Evolutionary conservation across 257 asterid genomes (phyloP).

Genomic region (Primulina huaijiensis): DNA sequence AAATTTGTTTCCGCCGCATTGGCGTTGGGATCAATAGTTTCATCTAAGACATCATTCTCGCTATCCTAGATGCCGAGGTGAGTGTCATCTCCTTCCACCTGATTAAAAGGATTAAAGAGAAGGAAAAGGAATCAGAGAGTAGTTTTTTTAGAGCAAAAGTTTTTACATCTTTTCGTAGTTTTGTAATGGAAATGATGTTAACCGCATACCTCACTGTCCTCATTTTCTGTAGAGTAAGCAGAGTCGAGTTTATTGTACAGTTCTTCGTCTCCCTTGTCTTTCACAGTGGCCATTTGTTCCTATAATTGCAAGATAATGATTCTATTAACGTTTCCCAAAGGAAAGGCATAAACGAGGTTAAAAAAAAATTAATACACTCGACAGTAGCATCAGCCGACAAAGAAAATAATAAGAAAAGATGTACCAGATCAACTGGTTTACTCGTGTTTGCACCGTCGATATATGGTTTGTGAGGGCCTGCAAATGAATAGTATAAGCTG

Average conservation of each 20-base stretch:
- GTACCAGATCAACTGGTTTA: slow-evolving; percentile 61
- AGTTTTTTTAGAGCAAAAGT: neutral
- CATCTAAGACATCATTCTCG: slow-evolving; percentile 32
- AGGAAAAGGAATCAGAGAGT: neutral
- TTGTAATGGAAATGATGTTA: neutral
- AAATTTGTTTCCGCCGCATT: slow-evolving; percentile 36
- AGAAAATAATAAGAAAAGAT: slow-evolving; percentile 24
- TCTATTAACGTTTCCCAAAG: neutral
- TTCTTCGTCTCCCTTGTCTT: slow-evolving; percentile 56
- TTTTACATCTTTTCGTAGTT: neutral
- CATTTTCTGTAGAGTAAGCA: slow-evolving; percentile 70
- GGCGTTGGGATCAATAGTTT: slow-evolving; percentile 20
- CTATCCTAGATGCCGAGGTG: slow-evolving; percentile 36
- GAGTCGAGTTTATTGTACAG: slow-evolving; percentile 65
- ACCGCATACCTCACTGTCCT: slow-evolving; percentile 69
- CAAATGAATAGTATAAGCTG: slow-evolving; percentile 12
- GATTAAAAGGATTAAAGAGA: slow-evolving; percentile 8
- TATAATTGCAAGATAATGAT: slow-evolving; percentile 44
- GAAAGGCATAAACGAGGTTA: neutral
- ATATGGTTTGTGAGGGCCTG: slow-evolving; percentile 80
- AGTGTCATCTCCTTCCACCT: slow-evolving; percentile 56
- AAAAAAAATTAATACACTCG: neutral
- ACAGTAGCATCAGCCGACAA: slow-evolving; percentile 2
- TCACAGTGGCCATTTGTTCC: slow-evolving; percentile 71
- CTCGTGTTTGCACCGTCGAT: slow-evolving; percentile 54